Evolutionary conservation across 2,329 filamentous ascomycete species (phyloP).

Genomic region (Sporothrix protearum): DNA sequence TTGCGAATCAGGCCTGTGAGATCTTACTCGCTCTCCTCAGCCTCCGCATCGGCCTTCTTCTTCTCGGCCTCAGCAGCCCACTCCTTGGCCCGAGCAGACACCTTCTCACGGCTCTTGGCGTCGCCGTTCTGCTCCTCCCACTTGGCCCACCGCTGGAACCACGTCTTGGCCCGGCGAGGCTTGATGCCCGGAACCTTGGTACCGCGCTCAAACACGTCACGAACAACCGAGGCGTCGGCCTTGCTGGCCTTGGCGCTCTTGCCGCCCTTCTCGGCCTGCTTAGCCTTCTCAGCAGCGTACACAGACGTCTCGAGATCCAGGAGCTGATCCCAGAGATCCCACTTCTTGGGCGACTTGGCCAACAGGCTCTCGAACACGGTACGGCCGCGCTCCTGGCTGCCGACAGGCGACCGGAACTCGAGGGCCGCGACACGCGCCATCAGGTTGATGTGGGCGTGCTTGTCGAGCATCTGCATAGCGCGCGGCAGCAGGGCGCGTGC

Average conservation of each 20-base stretch:
- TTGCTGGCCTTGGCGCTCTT: constrained; percentile 46
- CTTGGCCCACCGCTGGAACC: constrained; percentile 88
- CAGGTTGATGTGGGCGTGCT: constrained; percentile 63
- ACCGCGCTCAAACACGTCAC: constrained; percentile 80
- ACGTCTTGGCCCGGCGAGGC: constrained; percentile 74
- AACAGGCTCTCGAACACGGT: constrained; percentile 92
- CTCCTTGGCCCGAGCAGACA: constrained; percentile 66
- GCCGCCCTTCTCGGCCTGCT: constrained; percentile 34
- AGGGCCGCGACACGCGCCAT: constrained; percentile 86
- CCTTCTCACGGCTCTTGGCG: constrained; percentile 65
- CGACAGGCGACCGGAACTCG: constrained; percentile 80
- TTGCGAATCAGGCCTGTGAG: neutral
- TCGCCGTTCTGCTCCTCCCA: constrained; percentile 78
- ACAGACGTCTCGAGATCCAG: constrained; percentile 76
- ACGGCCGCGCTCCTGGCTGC: constrained; percentile 83
- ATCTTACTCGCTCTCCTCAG: constrained; percentile 29
- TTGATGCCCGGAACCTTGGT: constrained; percentile 68
- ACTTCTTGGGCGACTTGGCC: constrained; percentile 78
- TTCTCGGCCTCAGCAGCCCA: constrained; percentile 57
- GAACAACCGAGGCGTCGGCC: constrained; percentile 52
- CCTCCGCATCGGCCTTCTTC: constrained; percentile 34
- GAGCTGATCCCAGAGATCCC: constrained; percentile 90
- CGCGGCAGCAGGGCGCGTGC: constrained; percentile 75
- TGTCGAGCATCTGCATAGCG: constrained; percentile 76
- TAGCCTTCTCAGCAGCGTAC: constrained; percentile 44